Base-by-base conservation (phyloP, 2,329 filamentous ascomycete species). In the Sclerotinia nivalis region DNA sequence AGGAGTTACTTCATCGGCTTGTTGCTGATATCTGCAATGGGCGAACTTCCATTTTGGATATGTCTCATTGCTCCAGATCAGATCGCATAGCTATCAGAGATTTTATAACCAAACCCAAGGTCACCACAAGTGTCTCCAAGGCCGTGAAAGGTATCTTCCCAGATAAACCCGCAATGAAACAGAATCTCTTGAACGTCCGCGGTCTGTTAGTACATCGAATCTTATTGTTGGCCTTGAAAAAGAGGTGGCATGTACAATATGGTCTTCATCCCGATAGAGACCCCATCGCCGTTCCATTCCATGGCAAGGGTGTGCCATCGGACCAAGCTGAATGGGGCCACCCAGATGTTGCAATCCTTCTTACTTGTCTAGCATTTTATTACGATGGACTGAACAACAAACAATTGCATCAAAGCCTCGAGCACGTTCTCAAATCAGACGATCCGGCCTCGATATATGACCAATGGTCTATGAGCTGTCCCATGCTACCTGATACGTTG, bases 321-420 rank as follows among this genome's bases (percentile, higher is more conserved):
- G 84, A 86, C 0, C 83, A 87, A 8, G 86, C 89, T 0, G 90
- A 93, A 73, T 93, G 86, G 75, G 87, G 88, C 0, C 89, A 93
- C 72, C 88, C 89, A 0, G 86, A 93, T 73, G 88, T 91, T 0
- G 83, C 86, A 0, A 89, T 93, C 2, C 47, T 88, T 0, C 80
- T 93, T 1, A 93, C 90, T 0, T 88, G 86, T 18, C 79, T 93
- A 0, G 83, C 85, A 0, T 92, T 90, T 74, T 93, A 93, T 74
- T 90, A 92, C 64, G 77, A 81, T 1, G 89, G 89, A 0, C 77
- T 91, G 0, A 82, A 68, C 1, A 71, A 81, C 2, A 58, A 74
- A 0, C 87, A 90, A 65, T 79, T 89, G 0, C 80, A 79, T 0
- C 80, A 85, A 40, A 79, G 80, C 0, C 77, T 91, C 0, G 79